Conservation (phyloP, 129 eudicot species). For the Tagetes patula region DNA sequence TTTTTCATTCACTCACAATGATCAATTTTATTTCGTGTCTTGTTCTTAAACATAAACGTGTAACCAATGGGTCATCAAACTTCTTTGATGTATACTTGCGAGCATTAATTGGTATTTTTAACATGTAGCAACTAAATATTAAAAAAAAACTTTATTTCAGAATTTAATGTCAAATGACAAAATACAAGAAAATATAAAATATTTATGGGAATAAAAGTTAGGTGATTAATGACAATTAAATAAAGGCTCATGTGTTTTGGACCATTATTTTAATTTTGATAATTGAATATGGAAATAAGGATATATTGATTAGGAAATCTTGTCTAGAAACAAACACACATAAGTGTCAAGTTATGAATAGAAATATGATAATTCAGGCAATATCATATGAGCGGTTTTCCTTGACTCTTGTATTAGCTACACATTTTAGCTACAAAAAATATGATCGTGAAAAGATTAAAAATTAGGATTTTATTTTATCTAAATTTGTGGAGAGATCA, state of each 20-base stretch:
- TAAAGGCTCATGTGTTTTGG: constrained; percentile 29
- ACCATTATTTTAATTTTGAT: constrained; percentile 14
- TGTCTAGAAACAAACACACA: constrained; percentile 10
- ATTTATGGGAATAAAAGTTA: constrained; percentile 23
- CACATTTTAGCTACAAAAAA: too few relatives aligned
- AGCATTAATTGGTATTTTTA: not conserved
- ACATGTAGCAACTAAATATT: constrained; percentile 7
- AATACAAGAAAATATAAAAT: not conserved
- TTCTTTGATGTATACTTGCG: too few relatives aligned
- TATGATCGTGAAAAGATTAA: not conserved
- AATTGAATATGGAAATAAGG: constrained; percentile 4
- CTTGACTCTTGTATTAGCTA: too few relatives aligned
- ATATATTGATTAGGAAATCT: constrained; percentile 17
- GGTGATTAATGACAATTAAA: constrained; percentile 35
- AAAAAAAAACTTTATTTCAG: not conserved
- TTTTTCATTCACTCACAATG: too few relatives aligned
- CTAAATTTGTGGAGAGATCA: not conserved
- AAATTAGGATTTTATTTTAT: not conserved
- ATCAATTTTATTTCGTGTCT: too few relatives aligned
- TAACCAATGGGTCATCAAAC: too few relatives aligned
- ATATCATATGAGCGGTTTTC: too few relatives aligned
- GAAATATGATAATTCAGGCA: too few relatives aligned
- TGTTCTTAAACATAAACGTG: too few relatives aligned
- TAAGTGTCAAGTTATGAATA: too few relatives aligned
- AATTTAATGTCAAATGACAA: constrained; percentile 4